phyloP scores from a whole-genome alignment of 371 early-diverging fungal genomes.

The Mortierella sp. region DNA sequence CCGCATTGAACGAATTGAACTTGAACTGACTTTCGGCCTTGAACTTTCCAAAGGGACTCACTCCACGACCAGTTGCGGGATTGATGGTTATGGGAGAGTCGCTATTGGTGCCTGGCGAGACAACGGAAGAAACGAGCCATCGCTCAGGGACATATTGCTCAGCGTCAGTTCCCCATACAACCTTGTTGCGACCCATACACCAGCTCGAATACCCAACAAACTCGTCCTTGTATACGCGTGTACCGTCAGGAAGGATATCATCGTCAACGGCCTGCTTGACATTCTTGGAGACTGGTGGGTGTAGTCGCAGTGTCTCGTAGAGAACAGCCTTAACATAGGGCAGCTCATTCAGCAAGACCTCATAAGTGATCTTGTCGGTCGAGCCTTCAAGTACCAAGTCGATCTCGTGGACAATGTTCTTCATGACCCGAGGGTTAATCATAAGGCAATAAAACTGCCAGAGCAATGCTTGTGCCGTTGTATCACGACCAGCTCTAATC shows the following conservation, averaged over 20 bases:
- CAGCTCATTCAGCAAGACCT: constrained; percentile 27
- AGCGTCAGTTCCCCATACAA: constrained; percentile 53
- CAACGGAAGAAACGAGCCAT: constrained; percentile 25
- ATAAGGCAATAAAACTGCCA: constrained; percentile 57
- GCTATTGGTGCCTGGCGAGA: background rate
- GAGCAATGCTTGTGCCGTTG: constrained; percentile 61
- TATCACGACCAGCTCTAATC: constrained; percentile 62
- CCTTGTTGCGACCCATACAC: constrained; percentile 44
- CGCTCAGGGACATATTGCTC: constrained; percentile 48
- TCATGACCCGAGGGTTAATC: constrained; percentile 38
- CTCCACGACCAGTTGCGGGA: background rate
- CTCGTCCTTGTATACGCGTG: constrained; percentile 37
- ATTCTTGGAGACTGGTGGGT: constrained; percentile 48
- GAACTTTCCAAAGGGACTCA: constrained; percentile 46
- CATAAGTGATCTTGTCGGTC: constrained; percentile 22
- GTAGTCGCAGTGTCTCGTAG: constrained; percentile 46
- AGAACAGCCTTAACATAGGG: constrained; percentile 51
- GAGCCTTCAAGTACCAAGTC: constrained; percentile 30
- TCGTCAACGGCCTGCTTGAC: constrained; percentile 29
- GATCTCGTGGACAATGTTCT: constrained; percentile 37
- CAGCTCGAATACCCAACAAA: constrained; percentile 33
- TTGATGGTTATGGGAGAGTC: background rate
- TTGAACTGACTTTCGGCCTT: constrained; percentile 43
- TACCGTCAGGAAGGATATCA: constrained; percentile 50
- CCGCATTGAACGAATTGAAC: constrained; percentile 45